These are phyloP conservation scores for Tephrocybe sp. DNA, from an alignment of 768 basidiomycete species.

Conservation along the genomic window DNA sequence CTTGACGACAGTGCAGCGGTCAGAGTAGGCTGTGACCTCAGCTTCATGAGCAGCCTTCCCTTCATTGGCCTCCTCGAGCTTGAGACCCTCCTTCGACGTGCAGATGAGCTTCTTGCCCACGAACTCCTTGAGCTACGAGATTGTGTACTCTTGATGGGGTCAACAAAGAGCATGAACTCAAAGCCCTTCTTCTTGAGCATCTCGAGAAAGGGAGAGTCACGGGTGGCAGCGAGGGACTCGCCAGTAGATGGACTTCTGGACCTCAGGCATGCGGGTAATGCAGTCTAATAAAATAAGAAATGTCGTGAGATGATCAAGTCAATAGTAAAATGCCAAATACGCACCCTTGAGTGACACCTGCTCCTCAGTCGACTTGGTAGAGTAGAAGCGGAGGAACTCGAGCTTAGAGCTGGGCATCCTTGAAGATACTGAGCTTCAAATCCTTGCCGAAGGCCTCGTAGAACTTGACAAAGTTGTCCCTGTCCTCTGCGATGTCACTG, in stretches of 20 bases:
- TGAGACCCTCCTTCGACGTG: conserved; percentile 98
- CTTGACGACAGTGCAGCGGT: conserved; percentile 93
- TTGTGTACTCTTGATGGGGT: conserved; percentile 99
- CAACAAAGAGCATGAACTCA: conserved; percentile 94
- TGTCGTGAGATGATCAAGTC: not conserved
- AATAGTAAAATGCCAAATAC: conserved; percentile 1
- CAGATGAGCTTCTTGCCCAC: conserved; percentile 97
- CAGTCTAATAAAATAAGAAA: conserved; percentile 63
- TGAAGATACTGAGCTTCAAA: conserved; percentile 99
- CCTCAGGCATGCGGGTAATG: conserved; percentile 98
- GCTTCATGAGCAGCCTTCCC: conserved; percentile 92
- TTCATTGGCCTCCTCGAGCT: conserved; percentile 98
- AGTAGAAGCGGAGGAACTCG: conserved; percentile 98
- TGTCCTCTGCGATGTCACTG: conserved; percentile 97
- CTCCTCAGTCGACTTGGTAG: conserved; percentile 92
- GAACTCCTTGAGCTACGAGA: conserved; percentile 98
- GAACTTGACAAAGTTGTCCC: conserved; percentile 97
- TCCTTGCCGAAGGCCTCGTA: conserved; percentile 99
- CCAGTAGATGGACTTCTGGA: conserved; percentile 99
- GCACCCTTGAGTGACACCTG: conserved; percentile 89
- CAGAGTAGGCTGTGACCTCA: conserved; percentile 78
- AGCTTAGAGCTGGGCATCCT: conserved; percentile 97
- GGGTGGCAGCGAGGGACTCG: conserved; percentile 87
- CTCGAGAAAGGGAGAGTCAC: conserved; percentile 98
- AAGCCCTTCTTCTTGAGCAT: conserved; percentile 99